Evolutionary conservation across 176 grass and related monocot genomes (phyloP), one percentile per base, ranked within the genome.

Genomic region (Musa troglodytarum): DNA sequence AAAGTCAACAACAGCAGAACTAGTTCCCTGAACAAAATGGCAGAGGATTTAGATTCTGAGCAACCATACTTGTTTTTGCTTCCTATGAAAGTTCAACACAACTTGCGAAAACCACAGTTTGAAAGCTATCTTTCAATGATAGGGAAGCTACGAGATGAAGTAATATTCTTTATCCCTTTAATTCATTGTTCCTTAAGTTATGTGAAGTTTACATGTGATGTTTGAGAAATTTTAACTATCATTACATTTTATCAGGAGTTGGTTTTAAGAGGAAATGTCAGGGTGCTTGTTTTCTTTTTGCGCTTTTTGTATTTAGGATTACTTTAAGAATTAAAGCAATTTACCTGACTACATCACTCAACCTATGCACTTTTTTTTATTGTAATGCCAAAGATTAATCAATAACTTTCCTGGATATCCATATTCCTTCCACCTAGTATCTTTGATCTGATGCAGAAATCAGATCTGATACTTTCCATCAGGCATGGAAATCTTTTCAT

Each of bases 131-230:
- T 82, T 23, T 91, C 80, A 64, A 85, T 83, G 86, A 49, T 91
- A 74, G 84, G 82, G 26, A 90, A 75, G 81, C 86, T 98, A 74
- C 80, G 86, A 69, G 94, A 98, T 82, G 80, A 86, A 88, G 90
- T 93, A 98, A 49, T 53, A 10, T 50, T 65, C 12, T 80, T 86
- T 51, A 22, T 54, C 20, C 22, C 34, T 82, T n/a, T 2, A 16
- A 43, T 34, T 15, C 57, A 54, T 69, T 11, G n/a, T 55, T 79
- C 11, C 15, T 71, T 43, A 20, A 62, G 19, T 54, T 68, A 14
- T 12, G 14, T 49, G 58, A 14, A n/a, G 65, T 69, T 54, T 22
- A 49, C 11, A 34, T 55, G 73, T 67, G 5, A 65, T 73, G n/a
- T 53, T 74, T 69, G 75, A 11, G 53, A 57, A 12, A 12, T 11